Conservation (phyloP, 1,284 basidiomycete species). For the Malassezia pachydermatis region DNA sequence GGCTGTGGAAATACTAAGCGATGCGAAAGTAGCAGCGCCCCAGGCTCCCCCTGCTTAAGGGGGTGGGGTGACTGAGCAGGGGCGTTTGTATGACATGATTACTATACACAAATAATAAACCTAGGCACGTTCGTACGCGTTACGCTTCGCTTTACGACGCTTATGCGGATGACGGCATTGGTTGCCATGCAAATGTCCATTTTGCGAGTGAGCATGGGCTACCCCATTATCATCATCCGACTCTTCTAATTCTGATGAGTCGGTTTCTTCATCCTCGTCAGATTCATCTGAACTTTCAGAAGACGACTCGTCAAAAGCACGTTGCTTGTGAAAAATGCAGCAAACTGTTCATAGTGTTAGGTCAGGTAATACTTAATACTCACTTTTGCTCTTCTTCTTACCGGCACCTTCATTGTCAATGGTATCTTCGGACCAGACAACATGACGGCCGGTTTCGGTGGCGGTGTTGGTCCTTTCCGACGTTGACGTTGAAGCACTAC, state of each 20-base stretch:
- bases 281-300: conserved; percentile 19
- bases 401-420: conserved; percentile 41
- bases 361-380: conserved; percentile 9
- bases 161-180: background rate
- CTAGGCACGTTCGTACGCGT: conserved; percentile 16
- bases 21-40: too few relatives aligned
- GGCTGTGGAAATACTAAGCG: too few relatives aligned
- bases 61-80: too few relatives aligned
- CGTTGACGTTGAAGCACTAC: background rate
- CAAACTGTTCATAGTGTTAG: conserved; percentile 25
- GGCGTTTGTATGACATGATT: too few relatives aligned
- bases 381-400: conserved; percentile 41
- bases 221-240: conserved; percentile 1
- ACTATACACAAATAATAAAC: background rate
- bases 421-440: conserved; percentile 39
- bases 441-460: conserved; percentile 15
- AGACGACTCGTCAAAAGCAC: conserved; percentile 38
- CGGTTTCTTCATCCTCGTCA: background rate
- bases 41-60: too few relatives aligned
- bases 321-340: conserved; percentile 45
- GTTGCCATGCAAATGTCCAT: background rate
- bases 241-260: background rate
- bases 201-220: background rate
- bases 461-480: background rate
- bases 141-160: background rate